Evolutionary conservation across 805 yeast genomes (phyloP).

Genomic region (Kuraishia borneana): DNA sequence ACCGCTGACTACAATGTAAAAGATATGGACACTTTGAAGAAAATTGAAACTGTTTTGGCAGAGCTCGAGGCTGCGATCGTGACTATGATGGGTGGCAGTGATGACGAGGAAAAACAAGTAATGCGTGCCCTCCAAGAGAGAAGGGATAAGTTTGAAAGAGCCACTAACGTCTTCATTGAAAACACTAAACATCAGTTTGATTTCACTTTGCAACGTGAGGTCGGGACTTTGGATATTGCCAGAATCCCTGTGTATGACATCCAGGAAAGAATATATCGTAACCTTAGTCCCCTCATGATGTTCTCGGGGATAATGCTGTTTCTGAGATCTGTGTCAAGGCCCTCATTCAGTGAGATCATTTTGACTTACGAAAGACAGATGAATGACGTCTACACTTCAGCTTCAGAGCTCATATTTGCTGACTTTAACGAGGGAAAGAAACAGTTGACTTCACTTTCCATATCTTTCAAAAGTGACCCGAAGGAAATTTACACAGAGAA

Average conservation of each 20-base stretch:
- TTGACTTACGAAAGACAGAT: conserved; percentile 24
- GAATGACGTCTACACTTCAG: conserved; percentile 14
- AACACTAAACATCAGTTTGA: conserved; percentile 17
- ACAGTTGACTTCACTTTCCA: conserved; percentile 1
- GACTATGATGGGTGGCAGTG: conserved; percentile 40
- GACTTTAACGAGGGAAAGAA: conserved; percentile 7
- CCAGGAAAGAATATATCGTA: conserved; percentile 8
- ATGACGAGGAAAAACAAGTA: conserved; percentile 31
- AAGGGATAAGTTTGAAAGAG: conserved; percentile 44
- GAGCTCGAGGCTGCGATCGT: conserved; percentile 53
- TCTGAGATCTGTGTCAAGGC: conserved; percentile 43
- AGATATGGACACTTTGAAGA: conserved; percentile 27
- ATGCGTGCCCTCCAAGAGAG: conserved; percentile 69
- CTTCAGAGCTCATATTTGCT: conserved; percentile 11
- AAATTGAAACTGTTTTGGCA: conserved; percentile 42
- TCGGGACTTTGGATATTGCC: conserved; percentile 13
- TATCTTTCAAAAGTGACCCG: conserved; percentile 12
- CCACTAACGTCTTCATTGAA: conserved; percentile 36
- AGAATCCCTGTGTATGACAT: not conserved
- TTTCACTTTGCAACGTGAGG: conserved; percentile 19
- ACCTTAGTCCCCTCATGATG: conserved; percentile 27
- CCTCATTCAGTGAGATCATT: conserved; percentile 31
- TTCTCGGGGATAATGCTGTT: conserved; percentile 42
- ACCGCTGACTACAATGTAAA: conserved; percentile 33
- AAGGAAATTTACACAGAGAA: conserved; percentile 9